Conservation (phyloP, 1,284 basidiomycete species). For the Cutaneotrichosporon arboriforme region DNA sequence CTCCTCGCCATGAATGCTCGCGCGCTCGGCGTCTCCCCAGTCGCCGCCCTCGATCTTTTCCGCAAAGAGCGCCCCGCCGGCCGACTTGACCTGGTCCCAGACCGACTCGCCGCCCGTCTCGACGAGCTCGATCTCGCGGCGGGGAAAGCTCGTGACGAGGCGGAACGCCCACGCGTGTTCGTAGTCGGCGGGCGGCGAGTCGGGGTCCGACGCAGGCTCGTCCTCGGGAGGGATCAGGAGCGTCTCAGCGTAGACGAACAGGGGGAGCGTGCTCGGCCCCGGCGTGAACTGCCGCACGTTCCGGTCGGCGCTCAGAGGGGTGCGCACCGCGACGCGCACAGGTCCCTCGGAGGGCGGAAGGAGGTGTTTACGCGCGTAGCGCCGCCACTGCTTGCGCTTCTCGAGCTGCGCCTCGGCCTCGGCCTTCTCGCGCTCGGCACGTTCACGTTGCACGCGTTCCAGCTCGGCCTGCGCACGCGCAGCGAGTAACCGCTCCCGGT, state of each 20-base stretch:
- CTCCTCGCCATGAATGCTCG: constrained; percentile 15
- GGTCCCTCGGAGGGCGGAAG: constrained; percentile 25
- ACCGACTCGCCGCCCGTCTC: constrained; percentile 28
- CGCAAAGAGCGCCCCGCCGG: constrained; percentile 43
- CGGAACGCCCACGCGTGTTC: constrained; percentile 30
- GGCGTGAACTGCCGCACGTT: constrained; percentile 33
- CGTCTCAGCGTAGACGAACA: constrained; percentile 46
- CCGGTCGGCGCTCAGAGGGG: constrained; percentile 33
- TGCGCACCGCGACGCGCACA: constrained; percentile 34
- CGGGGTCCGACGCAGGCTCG: constrained; percentile 24
- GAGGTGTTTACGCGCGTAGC: constrained; percentile 41
- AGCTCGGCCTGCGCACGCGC: constrained; percentile 25
- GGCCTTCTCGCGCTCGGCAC: constrained; percentile 41
- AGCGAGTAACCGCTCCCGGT: constrained; percentile 54
- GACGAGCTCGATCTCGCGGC: constrained; percentile 33
- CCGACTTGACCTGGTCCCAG: constrained; percentile 38
- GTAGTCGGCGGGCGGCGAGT: constrained; percentile 34
- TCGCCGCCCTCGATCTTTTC: constrained; percentile 36
- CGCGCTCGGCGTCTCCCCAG: constrained; percentile 30
- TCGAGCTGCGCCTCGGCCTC: constrained; percentile 18
- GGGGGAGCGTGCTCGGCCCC: constrained; percentile 22
- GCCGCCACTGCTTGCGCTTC: constrained; percentile 33
- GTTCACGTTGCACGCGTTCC: constrained; percentile 19
- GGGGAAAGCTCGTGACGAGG: constrained; percentile 42
- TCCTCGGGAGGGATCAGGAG: constrained; percentile 32